Base-by-base conservation (phyloP, 495 filamentous ascomycete genomes). In the Chaetomium fimeti region DNA sequence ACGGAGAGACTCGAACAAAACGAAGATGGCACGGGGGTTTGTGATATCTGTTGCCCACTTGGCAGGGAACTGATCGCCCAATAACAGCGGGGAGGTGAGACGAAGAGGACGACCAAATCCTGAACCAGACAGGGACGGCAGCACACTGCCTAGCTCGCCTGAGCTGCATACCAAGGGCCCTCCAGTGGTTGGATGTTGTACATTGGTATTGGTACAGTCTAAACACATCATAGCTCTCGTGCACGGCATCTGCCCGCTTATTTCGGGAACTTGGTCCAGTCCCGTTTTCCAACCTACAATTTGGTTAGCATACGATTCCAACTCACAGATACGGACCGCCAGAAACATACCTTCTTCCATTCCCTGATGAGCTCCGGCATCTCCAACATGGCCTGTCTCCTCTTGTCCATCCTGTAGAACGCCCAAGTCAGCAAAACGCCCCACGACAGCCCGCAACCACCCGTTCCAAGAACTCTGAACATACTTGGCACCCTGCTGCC, bases 211-310 rank as follows among this genome's bases (percentile, higher is more conserved):
- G 53, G 66, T 71, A 73, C 69, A 71, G 38, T 73, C 62, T 71
- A 69, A 47, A 56, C 24, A 67, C 45, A 59, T 56, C 40, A 20
- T 20, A 27, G 45, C 40, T 60, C 57, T 27, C 38, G 48, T 48
- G n/a, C n/a, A 59, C 22, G 49, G 28, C 22, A 27, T 43, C 57
- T 38, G 49, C 40, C 54, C 27, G 48, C 36, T 70, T 76, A 88
- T 81, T 81, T 92, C 69, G 94, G 94, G 84, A 85, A 98, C 74
- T 91, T 90, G 78, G 87, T 92, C 94, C 93, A 97, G 57, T 89
- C 91, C 75, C 86, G 81, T 70, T 89, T 92, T 76, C 93, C 93
- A 78, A 85, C 81, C 90, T 96, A 76, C 73, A 67, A 40, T 20
- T 12, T 18, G 7, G 60, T 64, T 43, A 48, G 45, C 43, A 38